These are phyloP conservation scores for Echeveria elegans DNA, from an alignment of 164 flowering plant species.

Conservation along the genomic window DNA sequence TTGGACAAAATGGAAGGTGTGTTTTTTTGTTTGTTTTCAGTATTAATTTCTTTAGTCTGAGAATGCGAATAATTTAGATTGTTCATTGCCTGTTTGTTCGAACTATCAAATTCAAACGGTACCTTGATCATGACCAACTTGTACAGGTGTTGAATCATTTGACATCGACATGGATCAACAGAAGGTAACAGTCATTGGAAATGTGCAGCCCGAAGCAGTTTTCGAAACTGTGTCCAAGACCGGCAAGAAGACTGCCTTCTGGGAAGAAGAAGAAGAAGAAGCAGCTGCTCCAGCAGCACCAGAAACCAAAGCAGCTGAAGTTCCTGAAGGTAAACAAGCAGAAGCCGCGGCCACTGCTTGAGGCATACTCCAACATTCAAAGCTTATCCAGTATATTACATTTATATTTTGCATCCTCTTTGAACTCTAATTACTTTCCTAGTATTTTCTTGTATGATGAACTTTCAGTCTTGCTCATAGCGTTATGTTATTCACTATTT, in stretches of 20 bases:
- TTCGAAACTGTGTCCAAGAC: conserved; percentile 82
- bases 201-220: conserved; percentile 71
- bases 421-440: neutral
- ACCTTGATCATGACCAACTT: neutral
- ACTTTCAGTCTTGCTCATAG: neutral
- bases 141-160: conserved; percentile 68
- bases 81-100: too few relatives aligned
- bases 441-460: neutral
- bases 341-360: conserved; percentile 20
- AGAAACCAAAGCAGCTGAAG: conserved; percentile 14
- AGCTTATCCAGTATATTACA: neutral
- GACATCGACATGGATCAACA: conserved; percentile 74
- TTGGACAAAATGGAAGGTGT: conserved; percentile 91
- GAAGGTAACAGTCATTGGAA: conserved; percentile 85
- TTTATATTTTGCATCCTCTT: neutral
- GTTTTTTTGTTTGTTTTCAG: too few relatives aligned
- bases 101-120: too few relatives aligned
- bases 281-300: conserved; percentile 21
- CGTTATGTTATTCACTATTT: too few relatives aligned
- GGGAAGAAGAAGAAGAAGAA: too few relatives aligned
- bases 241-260: conserved; percentile 77
- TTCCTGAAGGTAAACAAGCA: conserved; percentile 17
- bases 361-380: neutral
- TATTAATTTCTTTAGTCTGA: too few relatives aligned
- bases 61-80: too few relatives aligned